Evolutionary conservation across 257 asterid species (phyloP).

Genomic region (Nicotiana otophora): DNA sequence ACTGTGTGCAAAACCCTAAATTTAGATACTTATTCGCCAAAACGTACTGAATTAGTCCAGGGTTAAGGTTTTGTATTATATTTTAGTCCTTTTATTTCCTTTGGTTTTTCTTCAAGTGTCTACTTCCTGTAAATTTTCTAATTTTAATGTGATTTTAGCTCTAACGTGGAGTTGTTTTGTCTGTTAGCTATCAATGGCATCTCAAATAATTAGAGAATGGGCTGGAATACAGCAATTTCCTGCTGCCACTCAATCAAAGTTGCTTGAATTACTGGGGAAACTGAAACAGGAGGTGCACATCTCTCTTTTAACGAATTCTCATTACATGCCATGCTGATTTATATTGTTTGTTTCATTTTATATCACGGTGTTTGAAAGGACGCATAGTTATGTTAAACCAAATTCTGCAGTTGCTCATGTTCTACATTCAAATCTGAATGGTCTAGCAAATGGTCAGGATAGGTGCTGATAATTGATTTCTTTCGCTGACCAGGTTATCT

Average conservation of each 20-base stretch:
- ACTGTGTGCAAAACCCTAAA: background rate
- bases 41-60: background rate
- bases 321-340: background rate
- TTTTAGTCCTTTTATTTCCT: background rate
- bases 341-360: background rate
- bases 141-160: background rate
- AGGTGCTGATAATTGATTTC: background rate
- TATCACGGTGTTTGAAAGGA: background rate
- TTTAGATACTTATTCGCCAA: background rate
- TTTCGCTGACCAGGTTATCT: background rate
- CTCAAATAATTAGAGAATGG: constrained; percentile 80
- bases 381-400: background rate
- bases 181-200: constrained; percentile 56
- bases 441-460: background rate
- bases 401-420: background rate
- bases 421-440: background rate
- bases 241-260: constrained; percentile 77
- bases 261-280: constrained; percentile 74
- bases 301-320: background rate
- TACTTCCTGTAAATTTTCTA: no score
- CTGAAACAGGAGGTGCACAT: constrained; percentile 68
- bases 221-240: constrained; percentile 86
- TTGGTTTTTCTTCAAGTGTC: background rate
- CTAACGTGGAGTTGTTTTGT: constrained; percentile 4
- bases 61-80: constrained; percentile 1